Conservation (phyloP, 495 filamentous ascomycete genomes). For the Tuber microsphaerosporum region DNA sequence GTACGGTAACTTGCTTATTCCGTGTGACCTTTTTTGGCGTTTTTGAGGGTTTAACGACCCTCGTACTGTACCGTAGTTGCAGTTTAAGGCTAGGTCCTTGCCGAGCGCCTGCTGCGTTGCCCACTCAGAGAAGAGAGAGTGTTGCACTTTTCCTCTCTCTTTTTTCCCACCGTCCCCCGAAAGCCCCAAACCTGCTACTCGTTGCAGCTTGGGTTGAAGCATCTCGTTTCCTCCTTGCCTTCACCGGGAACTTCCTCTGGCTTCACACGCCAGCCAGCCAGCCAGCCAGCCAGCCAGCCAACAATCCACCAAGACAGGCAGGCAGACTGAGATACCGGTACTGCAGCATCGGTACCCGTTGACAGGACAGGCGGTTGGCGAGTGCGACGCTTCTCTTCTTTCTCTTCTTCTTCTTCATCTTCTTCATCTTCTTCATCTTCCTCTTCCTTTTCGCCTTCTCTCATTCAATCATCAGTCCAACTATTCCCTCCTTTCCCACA, state of each 20-base stretch:
- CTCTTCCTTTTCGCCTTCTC: conserved; percentile 2
- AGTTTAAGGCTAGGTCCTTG: not conserved
- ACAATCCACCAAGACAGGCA: not conserved
- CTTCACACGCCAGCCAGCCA: not conserved
- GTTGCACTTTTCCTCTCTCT: conserved; percentile 2
- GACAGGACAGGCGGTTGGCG: not conserved
- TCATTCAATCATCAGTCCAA: not conserved
- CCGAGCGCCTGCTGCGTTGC: not conserved
- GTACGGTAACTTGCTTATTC: not conserved
- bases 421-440: conserved; percentile 1
- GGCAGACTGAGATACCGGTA: not conserved
- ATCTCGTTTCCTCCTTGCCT: not conserved
- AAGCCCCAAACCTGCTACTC: not conserved
- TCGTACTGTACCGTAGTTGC: not conserved
- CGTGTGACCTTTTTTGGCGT: not conserved
- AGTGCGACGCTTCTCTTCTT: not conserved
- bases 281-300: not conserved
- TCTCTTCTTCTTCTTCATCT: not conserved
- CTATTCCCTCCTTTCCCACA: conserved; percentile 8
- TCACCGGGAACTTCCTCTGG: not conserved
- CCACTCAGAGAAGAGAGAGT: not conserved
- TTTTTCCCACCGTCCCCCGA: not conserved
- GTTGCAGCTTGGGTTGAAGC: not conserved
- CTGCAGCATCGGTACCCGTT: not conserved
- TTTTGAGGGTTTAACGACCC: not conserved